Percentiles rank a stretch among this genome's conserved stretches.
Conservation (phyloP, 2,329 filamentous ascomycete genomes). For the Aspergillus fumigatiaffinis region DNA sequence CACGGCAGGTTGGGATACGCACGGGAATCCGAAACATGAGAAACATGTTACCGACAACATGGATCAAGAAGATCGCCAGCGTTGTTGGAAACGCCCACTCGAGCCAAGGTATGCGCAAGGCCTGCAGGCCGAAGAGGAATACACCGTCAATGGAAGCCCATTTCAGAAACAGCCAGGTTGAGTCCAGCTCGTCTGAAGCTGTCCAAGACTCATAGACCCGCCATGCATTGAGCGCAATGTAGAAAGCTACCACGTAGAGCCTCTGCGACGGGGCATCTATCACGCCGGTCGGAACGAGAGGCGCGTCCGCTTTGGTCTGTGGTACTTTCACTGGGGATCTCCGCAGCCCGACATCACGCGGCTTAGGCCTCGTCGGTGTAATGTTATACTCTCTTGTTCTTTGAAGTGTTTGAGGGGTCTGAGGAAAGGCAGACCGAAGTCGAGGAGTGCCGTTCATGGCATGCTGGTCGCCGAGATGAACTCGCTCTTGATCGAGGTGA, state of each 20-base stretch:
- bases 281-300: conserved; percentile 71
- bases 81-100: conserved; percentile 79
- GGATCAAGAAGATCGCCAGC: conserved; percentile 65
- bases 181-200: conserved; percentile 76
- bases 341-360: conserved; percentile 20
- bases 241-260: conserved; percentile 79
- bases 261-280: conserved; percentile 90
- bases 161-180: conserved; percentile 88
- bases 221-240: conserved; percentile 72
- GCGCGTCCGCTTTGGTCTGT: conserved; percentile 18
- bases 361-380: conserved; percentile 21
- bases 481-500: conserved; percentile 1
- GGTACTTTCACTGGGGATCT: conserved; percentile 23
- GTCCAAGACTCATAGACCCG: conserved; percentile 81
- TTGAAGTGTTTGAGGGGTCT: conserved; percentile 59
- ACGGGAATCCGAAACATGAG: conserved; percentile 90
- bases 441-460: conserved; percentile 81
- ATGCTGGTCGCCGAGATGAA: conserved; percentile 43
- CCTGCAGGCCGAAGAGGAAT: conserved; percentile 82
- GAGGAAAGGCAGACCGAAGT: conserved; percentile 76
- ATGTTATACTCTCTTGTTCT: conserved; percentile 31
- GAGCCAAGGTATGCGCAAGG: conserved; percentile 91
- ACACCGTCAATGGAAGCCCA: conserved; percentile 84
- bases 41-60: conserved; percentile 73
- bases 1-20: conserved; percentile 28